A percentile compares a stretch with the other conserved stretches of the same genome.
These are phyloP conservation scores for Dothiorella sarmentorum DNA, from an alignment of 2,329 filamentous ascomycete species.

Conservation along the genomic window DNA sequence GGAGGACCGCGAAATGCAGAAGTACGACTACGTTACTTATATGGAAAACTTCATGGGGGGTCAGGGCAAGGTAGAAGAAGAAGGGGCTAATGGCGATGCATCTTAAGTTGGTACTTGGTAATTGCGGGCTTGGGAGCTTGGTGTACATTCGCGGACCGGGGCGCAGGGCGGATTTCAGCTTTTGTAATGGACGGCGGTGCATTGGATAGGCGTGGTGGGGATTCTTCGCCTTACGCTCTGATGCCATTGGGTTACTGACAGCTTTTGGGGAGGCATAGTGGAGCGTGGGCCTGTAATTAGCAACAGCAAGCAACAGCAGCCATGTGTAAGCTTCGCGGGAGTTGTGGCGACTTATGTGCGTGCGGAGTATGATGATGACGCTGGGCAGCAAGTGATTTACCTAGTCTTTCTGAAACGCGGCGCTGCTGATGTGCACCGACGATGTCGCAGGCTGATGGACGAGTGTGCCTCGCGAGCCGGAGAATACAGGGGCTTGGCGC, in stretches of 20 bases:
- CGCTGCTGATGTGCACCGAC: not conserved
- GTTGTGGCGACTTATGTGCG: not conserved
- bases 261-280: slow-evolving; percentile 10
- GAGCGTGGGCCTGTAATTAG: slow-evolving; percentile 14
- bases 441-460: slow-evolving; percentile 10
- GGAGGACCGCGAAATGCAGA: slow-evolving; percentile 76
- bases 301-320: not conserved
- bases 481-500: slow-evolving; percentile 4
- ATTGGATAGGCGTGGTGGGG: slow-evolving; percentile 13
- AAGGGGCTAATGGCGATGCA: slow-evolving; percentile 22
- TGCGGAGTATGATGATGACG: not conserved
- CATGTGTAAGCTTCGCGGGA: not conserved
- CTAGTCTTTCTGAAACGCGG: slow-evolving; percentile 8
- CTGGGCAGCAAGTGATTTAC: not conserved
- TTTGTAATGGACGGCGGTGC: slow-evolving; percentile 9
- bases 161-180: slow-evolving; percentile 9
- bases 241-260: slow-evolving; percentile 9
- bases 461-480: not conserved
- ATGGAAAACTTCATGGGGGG: slow-evolving; percentile 69
- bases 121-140: slow-evolving; percentile 6
- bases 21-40: slow-evolving; percentile 95
- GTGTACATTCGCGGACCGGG: slow-evolving; percentile 8
- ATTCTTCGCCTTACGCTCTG: not conserved
- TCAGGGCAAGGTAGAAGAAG: slow-evolving; percentile 17
- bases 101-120: not conserved